These are phyloP conservation scores for Ganoderma leucocontextum DNA, from an alignment of 1,284 basidiomycete species.

Conservation along the genomic window DNA sequence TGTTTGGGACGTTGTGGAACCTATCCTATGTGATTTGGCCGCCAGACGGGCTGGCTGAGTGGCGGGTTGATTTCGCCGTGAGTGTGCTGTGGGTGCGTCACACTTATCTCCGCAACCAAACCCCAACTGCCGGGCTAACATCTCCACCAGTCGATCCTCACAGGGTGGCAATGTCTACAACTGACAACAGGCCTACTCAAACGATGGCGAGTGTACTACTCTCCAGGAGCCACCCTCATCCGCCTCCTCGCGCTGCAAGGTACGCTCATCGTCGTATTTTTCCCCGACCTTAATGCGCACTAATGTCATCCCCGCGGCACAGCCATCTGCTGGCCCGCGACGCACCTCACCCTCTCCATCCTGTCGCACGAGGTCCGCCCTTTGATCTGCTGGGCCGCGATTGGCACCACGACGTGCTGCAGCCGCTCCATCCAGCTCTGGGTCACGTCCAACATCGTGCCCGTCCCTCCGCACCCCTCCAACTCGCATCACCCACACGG, in stretches of 20 bases:
- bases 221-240: slow-evolving; percentile 81
- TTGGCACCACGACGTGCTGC: slow-evolving; percentile 82
- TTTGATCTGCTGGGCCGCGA: slow-evolving; percentile 79
- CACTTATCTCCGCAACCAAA: background rate
- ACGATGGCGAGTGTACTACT: slow-evolving; percentile 86
- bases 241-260: slow-evolving; percentile 83
- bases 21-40: slow-evolving; percentile 57
- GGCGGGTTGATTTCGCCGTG: slow-evolving; percentile 64
- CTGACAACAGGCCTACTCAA: slow-evolving; percentile 83
- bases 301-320: background rate
- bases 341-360: slow-evolving; percentile 76
- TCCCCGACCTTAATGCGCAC: background rate
- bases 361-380: slow-evolving; percentile 72
- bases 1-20: slow-evolving; percentile 70
- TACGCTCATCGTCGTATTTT: slow-evolving; percentile 15
- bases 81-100: slow-evolving; percentile 72
- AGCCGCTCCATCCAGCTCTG: slow-evolving; percentile 81
- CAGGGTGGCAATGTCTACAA: slow-evolving; percentile 82
- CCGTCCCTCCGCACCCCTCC: slow-evolving; percentile 18
- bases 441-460: slow-evolving; percentile 81
- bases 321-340: slow-evolving; percentile 89
- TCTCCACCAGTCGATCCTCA: slow-evolving; percentile 68
- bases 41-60: slow-evolving; percentile 42
- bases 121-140: background rate
- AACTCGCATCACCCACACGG: background rate